Conservation (phyloP, 2,329 filamentous ascomycete genomes). For the Hymenotorrendiella dingleyae region DNA sequence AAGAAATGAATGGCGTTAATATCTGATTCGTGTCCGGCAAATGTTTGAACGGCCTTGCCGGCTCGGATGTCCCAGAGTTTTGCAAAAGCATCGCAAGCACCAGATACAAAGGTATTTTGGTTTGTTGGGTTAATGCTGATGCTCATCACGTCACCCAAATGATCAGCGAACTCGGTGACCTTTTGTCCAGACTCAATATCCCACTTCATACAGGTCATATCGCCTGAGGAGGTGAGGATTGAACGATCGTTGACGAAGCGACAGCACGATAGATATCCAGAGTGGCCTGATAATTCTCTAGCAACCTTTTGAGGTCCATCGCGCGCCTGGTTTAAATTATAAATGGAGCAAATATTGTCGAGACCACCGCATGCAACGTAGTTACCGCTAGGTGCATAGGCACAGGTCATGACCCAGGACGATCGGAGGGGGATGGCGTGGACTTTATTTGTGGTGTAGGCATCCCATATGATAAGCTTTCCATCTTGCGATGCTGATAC, state of each 20-base stretch:
- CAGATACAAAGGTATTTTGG: constrained; percentile 99
- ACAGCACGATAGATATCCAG: constrained; percentile 96
- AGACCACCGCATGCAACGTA: constrained; percentile 97
- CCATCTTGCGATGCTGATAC: constrained; percentile 98
- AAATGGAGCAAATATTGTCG: constrained; percentile 99
- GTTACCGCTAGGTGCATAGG: constrained; percentile 96
- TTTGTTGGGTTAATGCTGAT: constrained; percentile 99
- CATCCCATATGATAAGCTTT: constrained; percentile 99
- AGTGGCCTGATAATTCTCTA: constrained; percentile 91
- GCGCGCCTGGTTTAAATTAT: constrained; percentile 89
- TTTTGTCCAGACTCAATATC: constrained; percentile 97
- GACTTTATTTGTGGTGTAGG: constrained; percentile 99
- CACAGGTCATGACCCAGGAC: constrained; percentile 99
- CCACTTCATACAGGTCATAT: constrained; percentile 99
- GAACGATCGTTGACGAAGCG: constrained; percentile 98
- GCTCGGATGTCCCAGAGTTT: constrained; percentile 99
- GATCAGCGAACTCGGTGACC: constrained; percentile 96
- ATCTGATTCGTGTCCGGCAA: constrained; percentile 95
- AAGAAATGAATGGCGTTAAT: constrained; percentile 99
- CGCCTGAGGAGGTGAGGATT: constrained; percentile 94
- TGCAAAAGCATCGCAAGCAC: constrained; percentile 95
- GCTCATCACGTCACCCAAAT: constrained; percentile 98
- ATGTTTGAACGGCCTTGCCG: constrained; percentile 97
- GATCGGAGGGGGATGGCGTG: constrained; percentile 96
- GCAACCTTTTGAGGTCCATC: constrained; percentile 97